Base-by-base conservation (phyloP, 495 filamentous ascomycete species). In the Penicillium ochrochloron region DNA sequence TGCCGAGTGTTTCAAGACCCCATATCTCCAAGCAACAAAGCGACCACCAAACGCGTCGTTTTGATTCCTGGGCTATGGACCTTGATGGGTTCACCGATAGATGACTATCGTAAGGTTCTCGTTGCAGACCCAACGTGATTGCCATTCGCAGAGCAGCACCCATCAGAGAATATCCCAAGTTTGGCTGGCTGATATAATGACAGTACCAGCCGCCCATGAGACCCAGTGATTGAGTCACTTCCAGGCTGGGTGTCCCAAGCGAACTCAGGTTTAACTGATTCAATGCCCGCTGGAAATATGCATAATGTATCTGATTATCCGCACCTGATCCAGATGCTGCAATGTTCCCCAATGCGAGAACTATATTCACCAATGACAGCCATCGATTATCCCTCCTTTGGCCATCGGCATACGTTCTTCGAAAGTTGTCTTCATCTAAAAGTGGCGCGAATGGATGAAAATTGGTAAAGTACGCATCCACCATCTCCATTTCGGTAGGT, bases 171-270 rank as follows among this genome's bases (percentile, higher is more conserved):
- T 74, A 76, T 34, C 89, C 90, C 77, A 92, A 86, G 72, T 92
- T 92, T 21, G 90, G 90, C 41, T 90, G 84, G 75, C 90, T 91
- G 66, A 89, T 85, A 72, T 92, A 93, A 75, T 93, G 90, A 61
- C 92, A 83, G 69, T 93, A 93, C 80, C 88, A 91, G 23, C 90
- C 90, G 52, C 88, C 87, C 69, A 92, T 87, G 23, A 93, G 75
- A 15, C 85, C 85, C 12, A 93, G 76, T 2, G 90, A 85, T 73
- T 93, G 90, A 11, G 92, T 82, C 0, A 85, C 86, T 67, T 92
- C 89, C 29, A 93, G 79, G 63, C 88, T 89, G 69, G 68, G 15
- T 61, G 65, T 21, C 73, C 75, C 56, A 92, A 86, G 5, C 84
- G 84, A 66, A 90, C 89, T 69, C 92, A 81, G 7, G 81, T 82